These are phyloP conservation scores for Lathyrus sativus DNA, from an alignment of 306 rosid species.

Conservation along the genomic window DNA sequence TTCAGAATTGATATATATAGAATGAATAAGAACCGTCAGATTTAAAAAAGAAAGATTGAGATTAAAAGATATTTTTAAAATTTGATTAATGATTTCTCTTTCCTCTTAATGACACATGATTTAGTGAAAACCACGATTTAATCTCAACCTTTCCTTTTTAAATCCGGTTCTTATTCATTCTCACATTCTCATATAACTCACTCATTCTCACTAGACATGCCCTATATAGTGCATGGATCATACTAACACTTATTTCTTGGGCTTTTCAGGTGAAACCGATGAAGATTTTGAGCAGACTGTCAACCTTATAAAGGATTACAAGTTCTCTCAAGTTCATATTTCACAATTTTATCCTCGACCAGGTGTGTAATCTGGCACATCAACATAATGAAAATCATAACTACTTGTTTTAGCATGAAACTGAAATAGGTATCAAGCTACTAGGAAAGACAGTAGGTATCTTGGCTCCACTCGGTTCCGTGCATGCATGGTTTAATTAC, in stretches of 20 bases:
- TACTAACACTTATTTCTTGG: conserved; percentile 37
- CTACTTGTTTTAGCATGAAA: conserved; percentile 27
- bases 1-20: too few relatives aligned
- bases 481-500: too few relatives aligned
- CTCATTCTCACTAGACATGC: too few relatives aligned
- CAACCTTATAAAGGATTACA: conserved; percentile 71
- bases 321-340: conserved; percentile 90
- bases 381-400: conserved; percentile 19
- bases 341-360: conserved; percentile 99
- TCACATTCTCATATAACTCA: too few relatives aligned
- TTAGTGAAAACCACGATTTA: too few relatives aligned
- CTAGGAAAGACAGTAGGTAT: conserved; percentile 9
- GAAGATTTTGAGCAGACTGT: conserved; percentile 85
- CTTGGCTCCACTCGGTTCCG: conserved; percentile 13
- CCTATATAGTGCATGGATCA: conserved; percentile 20
- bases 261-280: conserved; percentile 84
- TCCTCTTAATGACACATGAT: too few relatives aligned
- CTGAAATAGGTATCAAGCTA: conserved; percentile 16
- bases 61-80: too few relatives aligned
- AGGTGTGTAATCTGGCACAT: conserved; percentile 47
- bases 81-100: too few relatives aligned
- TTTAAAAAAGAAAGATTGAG: too few relatives aligned
- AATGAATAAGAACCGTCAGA: too few relatives aligned
- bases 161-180: too few relatives aligned
- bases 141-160: too few relatives aligned